Percentiles rank a stretch among this genome's conserved stretches.
Conservation (phyloP, 345 rosid species). For the Moringa oleifera region DNA sequence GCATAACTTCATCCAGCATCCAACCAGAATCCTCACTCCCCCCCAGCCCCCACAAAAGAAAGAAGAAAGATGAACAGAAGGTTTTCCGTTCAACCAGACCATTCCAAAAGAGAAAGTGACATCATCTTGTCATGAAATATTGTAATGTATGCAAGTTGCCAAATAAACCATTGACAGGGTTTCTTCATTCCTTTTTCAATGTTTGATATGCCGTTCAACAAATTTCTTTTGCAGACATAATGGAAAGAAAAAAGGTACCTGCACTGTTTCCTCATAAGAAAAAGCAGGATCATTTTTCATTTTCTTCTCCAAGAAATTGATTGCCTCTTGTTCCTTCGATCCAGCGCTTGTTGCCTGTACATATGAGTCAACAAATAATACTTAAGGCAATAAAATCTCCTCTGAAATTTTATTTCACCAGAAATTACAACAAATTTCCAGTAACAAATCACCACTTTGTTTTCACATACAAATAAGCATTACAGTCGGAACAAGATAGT, state of each 20-base stretch:
- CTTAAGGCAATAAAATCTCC: not conserved
- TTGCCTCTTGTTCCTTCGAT: constrained; percentile 95
- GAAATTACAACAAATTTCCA: not conserved
- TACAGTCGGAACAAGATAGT: not conserved
- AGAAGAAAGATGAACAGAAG: too few species aligned
- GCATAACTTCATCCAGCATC: too few species aligned
- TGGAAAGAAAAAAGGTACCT: constrained; percentile 39
- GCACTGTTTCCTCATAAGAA: constrained; percentile 90
- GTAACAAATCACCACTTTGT: not conserved
- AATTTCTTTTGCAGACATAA: not conserved
- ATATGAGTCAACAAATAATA: constrained; percentile 1
- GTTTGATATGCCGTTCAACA: not conserved
- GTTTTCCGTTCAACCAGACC: too few species aligned
- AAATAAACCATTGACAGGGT: too few species aligned
- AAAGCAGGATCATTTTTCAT: constrained; percentile 91
- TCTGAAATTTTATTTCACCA: not conserved
- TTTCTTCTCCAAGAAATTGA: constrained; percentile 97
- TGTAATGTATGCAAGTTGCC: too few species aligned
- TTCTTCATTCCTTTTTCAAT: not conserved
- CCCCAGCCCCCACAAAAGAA: too few species aligned
- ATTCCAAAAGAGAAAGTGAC: too few species aligned
- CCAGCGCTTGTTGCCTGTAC: constrained; percentile 98
- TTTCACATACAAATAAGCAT: too few species aligned
- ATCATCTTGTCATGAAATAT: too few species aligned
- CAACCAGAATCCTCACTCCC: too few species aligned